phyloP scores from a whole-genome alignment of 2,329 filamentous ascomycete genomes.

The Talaromyces sp. region DNA sequence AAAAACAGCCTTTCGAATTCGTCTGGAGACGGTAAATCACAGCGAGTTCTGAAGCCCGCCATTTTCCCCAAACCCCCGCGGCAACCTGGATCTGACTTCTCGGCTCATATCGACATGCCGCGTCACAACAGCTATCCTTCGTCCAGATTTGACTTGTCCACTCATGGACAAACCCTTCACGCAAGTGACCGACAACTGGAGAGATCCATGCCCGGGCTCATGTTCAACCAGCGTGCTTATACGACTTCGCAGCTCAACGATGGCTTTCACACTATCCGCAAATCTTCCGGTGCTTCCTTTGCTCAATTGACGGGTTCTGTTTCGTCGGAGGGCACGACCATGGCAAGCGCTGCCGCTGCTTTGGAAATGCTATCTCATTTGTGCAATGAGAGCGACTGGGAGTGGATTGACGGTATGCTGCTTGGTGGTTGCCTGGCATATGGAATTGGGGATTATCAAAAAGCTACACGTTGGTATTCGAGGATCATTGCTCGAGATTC shows the following conservation, averaged over 20 bases:
- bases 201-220: constrained; percentile 1
- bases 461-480: constrained; percentile 53
- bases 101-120: constrained; percentile 30
- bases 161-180: constrained; percentile 17
- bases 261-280: constrained; percentile 14
- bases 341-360: constrained; percentile 60
- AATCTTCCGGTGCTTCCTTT: constrained; percentile 30
- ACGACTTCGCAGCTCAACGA: background rate
- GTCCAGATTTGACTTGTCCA: constrained; percentile 33
- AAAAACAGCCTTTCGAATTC: constrained; percentile 48
- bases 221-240: constrained; percentile 3
- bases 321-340: constrained; percentile 41
- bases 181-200: constrained; percentile 10
- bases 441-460: constrained; percentile 77
- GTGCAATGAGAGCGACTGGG: constrained; percentile 76
- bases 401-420: constrained; percentile 90
- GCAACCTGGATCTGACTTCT: constrained; percentile 52
- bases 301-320: constrained; percentile 32
- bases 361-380: constrained; percentile 68
- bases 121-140: constrained; percentile 37
- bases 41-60: constrained; percentile 49
- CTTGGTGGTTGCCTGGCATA: constrained; percentile 89
- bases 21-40: constrained; percentile 38
- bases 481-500: constrained; percentile 57
- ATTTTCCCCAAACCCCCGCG: constrained; percentile 61